Evolutionary conservation across 805 yeast species (phyloP).

Genomic region (Candida jianshihensis): DNA sequence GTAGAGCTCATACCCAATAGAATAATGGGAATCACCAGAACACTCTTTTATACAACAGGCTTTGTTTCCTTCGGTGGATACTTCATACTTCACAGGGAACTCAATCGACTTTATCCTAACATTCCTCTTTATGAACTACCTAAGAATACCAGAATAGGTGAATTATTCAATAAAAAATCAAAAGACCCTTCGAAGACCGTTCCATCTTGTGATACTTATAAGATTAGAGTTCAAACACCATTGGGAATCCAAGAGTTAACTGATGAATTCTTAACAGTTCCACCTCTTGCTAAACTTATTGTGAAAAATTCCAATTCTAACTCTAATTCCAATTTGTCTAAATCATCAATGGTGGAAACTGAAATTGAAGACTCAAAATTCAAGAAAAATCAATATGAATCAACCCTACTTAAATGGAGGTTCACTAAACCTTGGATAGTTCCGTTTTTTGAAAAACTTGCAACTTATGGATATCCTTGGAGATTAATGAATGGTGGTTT

Average conservation of each 20-base stretch:
- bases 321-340: no score
- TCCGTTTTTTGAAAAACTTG: slow-evolving; percentile 11
- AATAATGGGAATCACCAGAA: slow-evolving; percentile 1
- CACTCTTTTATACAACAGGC: slow-evolving; percentile 10
- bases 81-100: slow-evolving; percentile 10
- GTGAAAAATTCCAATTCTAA: background rate
- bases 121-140: slow-evolving; percentile 16
- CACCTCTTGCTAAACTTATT: background rate
- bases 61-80: slow-evolving; percentile 11
- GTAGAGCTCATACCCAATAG: background rate
- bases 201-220: slow-evolving; percentile 17
- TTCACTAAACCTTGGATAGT: slow-evolving; percentile 2
- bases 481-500: slow-evolving; percentile 22
- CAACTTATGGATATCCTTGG: slow-evolving; percentile 21
- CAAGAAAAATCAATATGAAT: background rate
- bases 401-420: slow-evolving; percentile 8
- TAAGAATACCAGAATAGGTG: slow-evolving; percentile 6
- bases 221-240: slow-evolving; percentile 5
- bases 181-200: slow-evolving; percentile 5
- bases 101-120: slow-evolving; percentile 12
- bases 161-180: slow-evolving; percentile 4
- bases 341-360: background rate
- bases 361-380: background rate
- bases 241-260: slow-evolving; percentile 1
- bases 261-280: background rate